Percentiles rank a stretch among this genome's conserved stretches.
phyloP scores from a whole-genome alignment of 805 yeast genomes.

The Metschnikowia similis region DNA sequence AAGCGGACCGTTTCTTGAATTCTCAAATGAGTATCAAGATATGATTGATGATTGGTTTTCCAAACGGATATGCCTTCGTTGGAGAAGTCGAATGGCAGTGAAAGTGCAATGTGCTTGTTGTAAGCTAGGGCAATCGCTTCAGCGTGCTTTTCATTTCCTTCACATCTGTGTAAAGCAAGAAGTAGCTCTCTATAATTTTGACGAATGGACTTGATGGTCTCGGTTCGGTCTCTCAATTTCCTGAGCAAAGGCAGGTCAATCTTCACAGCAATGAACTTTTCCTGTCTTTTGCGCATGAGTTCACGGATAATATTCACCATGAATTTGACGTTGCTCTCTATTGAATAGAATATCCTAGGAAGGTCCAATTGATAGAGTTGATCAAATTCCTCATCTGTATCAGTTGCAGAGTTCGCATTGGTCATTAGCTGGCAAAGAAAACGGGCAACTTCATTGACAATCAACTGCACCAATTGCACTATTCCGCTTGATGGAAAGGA shows the following conservation, averaged over 20 bases:
- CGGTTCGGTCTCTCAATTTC: constrained; percentile 40
- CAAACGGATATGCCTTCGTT: constrained; percentile 28
- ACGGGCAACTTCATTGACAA: constrained; percentile 52
- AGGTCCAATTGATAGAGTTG: constrained; percentile 9
- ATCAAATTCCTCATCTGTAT: constrained; percentile 3
- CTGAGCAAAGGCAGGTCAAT: constrained; percentile 41
- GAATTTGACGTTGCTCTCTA: constrained; percentile 63
- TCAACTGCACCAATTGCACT: constrained; percentile 58
- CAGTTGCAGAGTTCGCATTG: constrained; percentile 39
- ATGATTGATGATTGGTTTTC: constrained; percentile 26
- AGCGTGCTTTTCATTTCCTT: constrained; percentile 9
- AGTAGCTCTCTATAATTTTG: constrained; percentile 49
- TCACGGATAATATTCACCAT: constrained; percentile 70
- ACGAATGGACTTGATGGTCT: constrained; percentile 44
- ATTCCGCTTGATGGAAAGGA: constrained; percentile 66
- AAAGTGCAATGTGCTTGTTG: constrained; percentile 24
- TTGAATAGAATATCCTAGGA: constrained; percentile 35
- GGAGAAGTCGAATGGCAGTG: constrained; percentile 30
- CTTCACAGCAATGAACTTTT: constrained; percentile 62
- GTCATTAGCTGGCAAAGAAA: constrained; percentile 40
- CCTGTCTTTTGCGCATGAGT: constrained; percentile 65
- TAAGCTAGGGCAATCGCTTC: constrained; percentile 26
- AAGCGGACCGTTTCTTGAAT: constrained; percentile 20
- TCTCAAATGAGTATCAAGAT: constrained; percentile 18
- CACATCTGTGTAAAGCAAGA: constrained; percentile 25